Conservation (phyloP, 805 yeast species). For the Spathaspora arborariae region DNA sequence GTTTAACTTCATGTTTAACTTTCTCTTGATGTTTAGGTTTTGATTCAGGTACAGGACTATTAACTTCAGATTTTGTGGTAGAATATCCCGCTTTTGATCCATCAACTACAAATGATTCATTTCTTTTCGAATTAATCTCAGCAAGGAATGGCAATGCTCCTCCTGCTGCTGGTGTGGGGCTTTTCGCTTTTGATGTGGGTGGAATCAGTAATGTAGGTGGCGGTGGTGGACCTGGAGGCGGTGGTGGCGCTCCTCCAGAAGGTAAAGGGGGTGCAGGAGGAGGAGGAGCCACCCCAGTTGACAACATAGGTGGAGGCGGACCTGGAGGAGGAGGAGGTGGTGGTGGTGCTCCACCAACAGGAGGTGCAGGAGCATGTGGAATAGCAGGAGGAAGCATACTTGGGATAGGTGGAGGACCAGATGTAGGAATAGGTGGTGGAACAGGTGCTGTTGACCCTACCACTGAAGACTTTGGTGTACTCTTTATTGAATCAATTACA, state of each 20-base stretch:
- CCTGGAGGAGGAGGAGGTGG: slow-evolving; percentile 10
- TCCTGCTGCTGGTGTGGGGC: slow-evolving; percentile 17
- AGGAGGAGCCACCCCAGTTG: slow-evolving; percentile 4
- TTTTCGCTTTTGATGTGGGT: slow-evolving; percentile 3
- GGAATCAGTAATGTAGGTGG: slow-evolving; percentile 8
- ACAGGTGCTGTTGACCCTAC: slow-evolving; percentile 11
- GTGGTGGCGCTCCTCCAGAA: too few species aligned
- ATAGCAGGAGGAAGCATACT: slow-evolving; percentile 7
- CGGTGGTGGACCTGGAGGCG: slow-evolving; percentile 13
- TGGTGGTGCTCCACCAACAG: slow-evolving; percentile 15
- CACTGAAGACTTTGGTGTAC: slow-evolving; percentile 16
- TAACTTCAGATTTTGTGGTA: slow-evolving; percentile 11
- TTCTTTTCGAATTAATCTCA: slow-evolving; percentile 53
- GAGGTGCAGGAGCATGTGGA: slow-evolving; percentile 9
- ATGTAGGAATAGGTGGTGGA: slow-evolving; percentile 14
- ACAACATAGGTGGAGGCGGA: slow-evolving; percentile 9
- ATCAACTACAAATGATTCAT: slow-evolving; percentile 48
- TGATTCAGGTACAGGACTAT: slow-evolving; percentile 12
- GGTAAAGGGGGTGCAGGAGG: too few species aligned
- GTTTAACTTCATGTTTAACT: slow-evolving; percentile 4
- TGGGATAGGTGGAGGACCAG: slow-evolving; percentile 12
- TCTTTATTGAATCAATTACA: slow-evolving; percentile 40
- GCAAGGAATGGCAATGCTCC: slow-evolving; percentile 57
- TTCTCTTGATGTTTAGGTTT: background rate
- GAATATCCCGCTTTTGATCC: slow-evolving; percentile 9